Evolutionary conservation across 805 yeast genomes (phyloP), one percentile per base, ranked within the genome.

Genomic region (Kregervanrija delftensis): DNA sequence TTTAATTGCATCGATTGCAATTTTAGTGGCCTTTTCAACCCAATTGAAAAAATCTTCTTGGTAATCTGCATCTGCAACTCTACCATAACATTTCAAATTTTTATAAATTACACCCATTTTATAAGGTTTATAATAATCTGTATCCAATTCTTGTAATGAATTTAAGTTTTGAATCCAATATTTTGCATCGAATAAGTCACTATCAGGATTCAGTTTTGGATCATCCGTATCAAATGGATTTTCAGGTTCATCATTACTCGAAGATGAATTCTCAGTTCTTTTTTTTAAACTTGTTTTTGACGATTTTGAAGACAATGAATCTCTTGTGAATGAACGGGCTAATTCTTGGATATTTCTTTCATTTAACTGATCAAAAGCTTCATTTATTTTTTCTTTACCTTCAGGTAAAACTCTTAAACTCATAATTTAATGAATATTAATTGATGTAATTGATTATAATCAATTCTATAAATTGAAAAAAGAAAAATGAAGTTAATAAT

Each of bases 131-230:
- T 76, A 81, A 63, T 76, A 78, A n/a, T 79, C 84, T 0, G 76
- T 74, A 52, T 81, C 81, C 1, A 67, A 54, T 33, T 69, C 71
- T 50, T 61, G 63, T 50, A 80, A 52, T 45, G 69, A 71, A 43
- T 77, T 66, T 62, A 79, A 55, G 54, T 81, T 81, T 53, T 74
- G 76, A 41, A 81, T 76, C 87, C 87, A 81, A 37, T 68, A 69
- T 51, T 70, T 72, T 45, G 82, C 69, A 51, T 72, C 68, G 58
- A 81, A 81, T 6, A 70, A 55, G 5, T 72, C 77, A 41, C 71
- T 65, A 30, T 71, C 68, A 1, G 87, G 87, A 55, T 81, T 76
- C 50, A 81, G 64, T 31, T 63, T 35, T 12, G 47, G 44, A 30
- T 42, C 41, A 8, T 42, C 40, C 2, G 40, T 28, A 4, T 38